These are phyloP conservation scores for Yamadazyma endophytica DNA, from an alignment of 805 yeast species.

Conservation along the genomic window DNA sequence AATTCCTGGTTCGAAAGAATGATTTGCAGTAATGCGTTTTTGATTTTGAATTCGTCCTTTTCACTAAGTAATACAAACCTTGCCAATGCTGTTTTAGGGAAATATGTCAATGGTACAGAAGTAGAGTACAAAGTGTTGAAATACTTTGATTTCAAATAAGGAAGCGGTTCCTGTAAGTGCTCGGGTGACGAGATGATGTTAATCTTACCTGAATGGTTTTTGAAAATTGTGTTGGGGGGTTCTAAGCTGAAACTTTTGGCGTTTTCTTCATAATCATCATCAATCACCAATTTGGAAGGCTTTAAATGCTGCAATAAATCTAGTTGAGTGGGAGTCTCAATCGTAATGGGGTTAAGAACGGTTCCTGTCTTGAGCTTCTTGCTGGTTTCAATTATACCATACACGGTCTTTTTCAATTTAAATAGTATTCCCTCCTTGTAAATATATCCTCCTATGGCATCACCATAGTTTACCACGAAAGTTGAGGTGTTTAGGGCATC, in stretches of 20 bases:
- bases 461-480: conserved; percentile 7
- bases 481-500: background rate
- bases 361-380: conserved; percentile 4
- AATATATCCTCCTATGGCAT: conserved; percentile 8
- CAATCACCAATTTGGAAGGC: background rate
- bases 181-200: conserved; percentile 12
- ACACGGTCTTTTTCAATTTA: conserved; percentile 2
- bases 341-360: background rate
- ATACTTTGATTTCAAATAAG: conserved; percentile 31
- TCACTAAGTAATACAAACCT: conserved; percentile 43
- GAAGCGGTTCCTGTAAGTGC: conserved; percentile 19
- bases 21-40: conserved; percentile 24
- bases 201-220: conserved; percentile 1
- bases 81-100: conserved; percentile 46
- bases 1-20: conserved; percentile 33
- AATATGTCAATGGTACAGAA: conserved; percentile 37
- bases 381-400: conserved; percentile 9
- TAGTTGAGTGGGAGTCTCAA: background rate
- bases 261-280: conserved; percentile 1
- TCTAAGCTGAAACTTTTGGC: background rate
- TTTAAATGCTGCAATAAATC: background rate
- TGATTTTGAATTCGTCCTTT: conserved; percentile 13
- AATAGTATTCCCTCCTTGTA: conserved; percentile 11
- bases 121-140: conserved; percentile 34
- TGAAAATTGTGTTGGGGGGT: background rate